Evolutionary conservation across 345 rosid genomes (phyloP).

Genomic region (Turritis glabra): DNA sequence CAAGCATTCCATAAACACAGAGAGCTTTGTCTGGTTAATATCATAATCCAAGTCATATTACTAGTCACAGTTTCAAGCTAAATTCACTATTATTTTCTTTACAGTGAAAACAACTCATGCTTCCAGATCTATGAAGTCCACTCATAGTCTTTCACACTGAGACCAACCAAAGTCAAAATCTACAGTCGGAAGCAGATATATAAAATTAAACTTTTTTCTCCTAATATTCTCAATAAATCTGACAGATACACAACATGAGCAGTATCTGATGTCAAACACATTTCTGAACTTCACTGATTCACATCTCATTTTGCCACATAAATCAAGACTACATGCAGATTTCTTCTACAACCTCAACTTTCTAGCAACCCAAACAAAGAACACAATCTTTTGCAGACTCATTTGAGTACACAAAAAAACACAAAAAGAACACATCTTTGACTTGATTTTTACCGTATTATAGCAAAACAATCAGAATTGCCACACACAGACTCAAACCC

Average conservation of each 20-base stretch:
- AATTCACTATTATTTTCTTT: no score
- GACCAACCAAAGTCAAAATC: constrained; percentile 25
- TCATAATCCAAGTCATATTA: no score
- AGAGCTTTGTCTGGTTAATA: no score
- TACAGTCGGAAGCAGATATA: not conserved
- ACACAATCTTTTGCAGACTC: not conserved
- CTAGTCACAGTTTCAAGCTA: no score
- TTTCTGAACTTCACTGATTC: not conserved
- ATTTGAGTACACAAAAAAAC: not conserved
- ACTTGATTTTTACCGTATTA: not conserved
- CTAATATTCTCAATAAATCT: constrained; percentile 3
- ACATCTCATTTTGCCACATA: constrained; percentile 9
- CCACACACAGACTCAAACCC: no score
- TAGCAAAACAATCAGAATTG: no score
- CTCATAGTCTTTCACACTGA: not conserved
- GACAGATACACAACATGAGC: constrained; percentile 4
- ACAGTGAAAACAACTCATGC: no score
- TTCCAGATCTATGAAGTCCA: constrained; percentile 33
- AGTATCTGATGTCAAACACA: constrained; percentile 7
- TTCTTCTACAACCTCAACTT: not conserved
- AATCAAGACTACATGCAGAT: constrained; percentile 14
- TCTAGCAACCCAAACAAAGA: not conserved
- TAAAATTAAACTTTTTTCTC: not conserved
- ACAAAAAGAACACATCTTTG: constrained; percentile 11
- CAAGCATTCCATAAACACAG: no score